These are phyloP conservation scores for Cyclocybe cylindracea DNA, from an alignment of 768 basidiomycete genomes.

Conservation along the genomic window DNA sequence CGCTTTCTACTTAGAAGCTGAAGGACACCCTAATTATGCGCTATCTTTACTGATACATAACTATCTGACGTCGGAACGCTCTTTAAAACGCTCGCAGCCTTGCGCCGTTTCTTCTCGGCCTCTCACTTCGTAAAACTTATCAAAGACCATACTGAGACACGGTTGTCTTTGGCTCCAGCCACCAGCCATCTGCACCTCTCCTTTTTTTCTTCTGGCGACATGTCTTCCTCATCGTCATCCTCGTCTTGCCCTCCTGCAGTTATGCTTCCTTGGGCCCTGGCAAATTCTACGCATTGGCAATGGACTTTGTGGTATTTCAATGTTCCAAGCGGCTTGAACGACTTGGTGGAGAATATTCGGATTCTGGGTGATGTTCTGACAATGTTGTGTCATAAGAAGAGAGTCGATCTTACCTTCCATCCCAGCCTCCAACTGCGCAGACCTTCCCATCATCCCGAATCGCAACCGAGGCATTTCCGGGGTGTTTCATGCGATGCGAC, in stretches of 20 bases:
- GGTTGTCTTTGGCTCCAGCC: constrained; percentile 64
- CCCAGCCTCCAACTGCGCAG: constrained; percentile 92
- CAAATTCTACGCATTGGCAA: constrained; percentile 78
- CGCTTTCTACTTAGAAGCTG: constrained; percentile 2
- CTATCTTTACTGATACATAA: constrained; percentile 2
- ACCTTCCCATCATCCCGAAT: constrained; percentile 76
- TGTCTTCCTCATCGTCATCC: constrained; percentile 55
- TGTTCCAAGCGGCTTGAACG: constrained; percentile 82
- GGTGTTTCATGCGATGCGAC: constrained; percentile 65
- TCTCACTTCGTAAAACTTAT: constrained; percentile 46
- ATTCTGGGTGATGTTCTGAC: constrained; percentile 45
- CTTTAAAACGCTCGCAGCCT: background rate
- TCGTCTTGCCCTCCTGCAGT: constrained; percentile 28
- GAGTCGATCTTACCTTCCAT: constrained; percentile 70
- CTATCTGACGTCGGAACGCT: background rate
- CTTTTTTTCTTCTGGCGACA: constrained; percentile 42
- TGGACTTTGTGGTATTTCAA: constrained; percentile 79
- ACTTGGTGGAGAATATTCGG: constrained; percentile 79
- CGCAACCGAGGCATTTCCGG: constrained; percentile 78
- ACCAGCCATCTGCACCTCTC: constrained; percentile 62
- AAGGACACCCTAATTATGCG: constrained; percentile 7
- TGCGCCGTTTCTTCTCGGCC: background rate
- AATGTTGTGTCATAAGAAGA: background rate
- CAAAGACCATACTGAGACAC: constrained; percentile 73
- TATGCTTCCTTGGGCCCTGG: constrained; percentile 26